These are phyloP conservation scores for Phytophthora ohioensis DNA, from an alignment of 352 stramenopile genomes.

Conservation along the genomic window DNA sequence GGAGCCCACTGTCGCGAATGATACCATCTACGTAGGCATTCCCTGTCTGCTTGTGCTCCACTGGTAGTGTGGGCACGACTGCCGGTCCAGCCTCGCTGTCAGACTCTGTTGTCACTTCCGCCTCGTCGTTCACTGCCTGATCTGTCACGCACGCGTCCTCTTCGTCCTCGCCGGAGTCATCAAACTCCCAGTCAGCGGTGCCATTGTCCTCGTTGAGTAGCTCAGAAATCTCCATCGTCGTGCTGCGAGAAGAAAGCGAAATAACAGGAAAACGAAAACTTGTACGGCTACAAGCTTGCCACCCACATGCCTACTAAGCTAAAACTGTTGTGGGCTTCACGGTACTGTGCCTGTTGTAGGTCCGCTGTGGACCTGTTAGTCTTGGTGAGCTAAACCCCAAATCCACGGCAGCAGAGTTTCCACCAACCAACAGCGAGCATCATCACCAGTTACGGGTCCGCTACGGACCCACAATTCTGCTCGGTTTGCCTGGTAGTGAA, in stretches of 20 bases:
- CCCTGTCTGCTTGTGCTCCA: too few relatives aligned
- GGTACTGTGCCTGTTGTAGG: conserved; percentile 2
- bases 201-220: background rate
- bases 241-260: background rate
- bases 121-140: background rate
- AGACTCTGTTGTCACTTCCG: background rate
- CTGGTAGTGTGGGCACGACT: too few relatives aligned
- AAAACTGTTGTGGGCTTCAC: conserved; percentile 9
- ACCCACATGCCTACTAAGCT: too few relatives aligned
- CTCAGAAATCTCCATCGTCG: background rate
- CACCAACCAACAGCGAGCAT: too few relatives aligned
- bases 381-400: background rate
- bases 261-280: background rate
- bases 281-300: background rate
- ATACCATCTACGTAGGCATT: background rate
- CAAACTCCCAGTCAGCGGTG: background rate
- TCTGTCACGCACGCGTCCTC: background rate
- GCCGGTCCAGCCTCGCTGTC: background rate
- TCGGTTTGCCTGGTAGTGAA: background rate
- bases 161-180: background rate
- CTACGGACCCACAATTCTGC: too few relatives aligned
- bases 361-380: conserved; percentile 4
- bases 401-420: background rate
- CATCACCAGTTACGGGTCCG: too few relatives aligned
- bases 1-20: background rate